Percentiles rank a stretch among this genome's conserved stretches.
These are phyloP conservation scores for Crepidotus variabilis DNA, from an alignment of 768 basidiomycete species.

Conservation along the genomic window DNA sequence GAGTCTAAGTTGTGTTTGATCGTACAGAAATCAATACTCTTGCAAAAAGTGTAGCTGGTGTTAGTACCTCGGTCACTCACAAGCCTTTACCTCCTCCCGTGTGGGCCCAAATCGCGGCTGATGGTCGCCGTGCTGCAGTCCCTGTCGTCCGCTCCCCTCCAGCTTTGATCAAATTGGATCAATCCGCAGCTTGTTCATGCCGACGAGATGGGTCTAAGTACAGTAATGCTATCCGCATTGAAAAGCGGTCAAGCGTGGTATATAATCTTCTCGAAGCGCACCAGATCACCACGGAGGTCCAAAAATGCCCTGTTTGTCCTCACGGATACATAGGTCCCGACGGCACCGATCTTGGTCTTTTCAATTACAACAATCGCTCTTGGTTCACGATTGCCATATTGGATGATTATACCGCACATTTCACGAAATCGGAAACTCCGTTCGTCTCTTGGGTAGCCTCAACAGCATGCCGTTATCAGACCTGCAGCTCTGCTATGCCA, in stretches of 20 bases:
- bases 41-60: not conserved
- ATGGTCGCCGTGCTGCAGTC: not conserved
- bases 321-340: conserved; percentile 28
- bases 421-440: conserved; percentile 29
- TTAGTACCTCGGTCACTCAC: conserved; percentile 8
- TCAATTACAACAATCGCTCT: conserved; percentile 30
- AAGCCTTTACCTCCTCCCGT: conserved; percentile 8
- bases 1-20: not conserved
- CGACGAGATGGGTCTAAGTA: not conserved
- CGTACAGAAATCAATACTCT: conserved; percentile 1
- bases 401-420: conserved; percentile 28
- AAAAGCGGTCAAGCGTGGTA: conserved; percentile 6
- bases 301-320: conserved; percentile 11
- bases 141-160: not conserved
- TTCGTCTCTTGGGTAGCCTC: conserved; percentile 25
- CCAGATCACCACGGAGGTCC: conserved; percentile 9
- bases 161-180: conserved; percentile 3
- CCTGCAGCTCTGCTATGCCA: not conserved
- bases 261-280: conserved; percentile 7
- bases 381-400: conserved; percentile 29
- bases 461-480: conserved; percentile 18
- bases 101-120: conserved; percentile 10
- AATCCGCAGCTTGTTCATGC: conserved; percentile 9
- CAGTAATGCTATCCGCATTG: not conserved
- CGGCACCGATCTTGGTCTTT: conserved; percentile 19